A percentile compares a stretch with the other conserved stretches of the same genome.
Evolutionary conservation across 495 filamentous ascomycete species (phyloP).

Genomic region (Lentithecium fluviatile): DNA sequence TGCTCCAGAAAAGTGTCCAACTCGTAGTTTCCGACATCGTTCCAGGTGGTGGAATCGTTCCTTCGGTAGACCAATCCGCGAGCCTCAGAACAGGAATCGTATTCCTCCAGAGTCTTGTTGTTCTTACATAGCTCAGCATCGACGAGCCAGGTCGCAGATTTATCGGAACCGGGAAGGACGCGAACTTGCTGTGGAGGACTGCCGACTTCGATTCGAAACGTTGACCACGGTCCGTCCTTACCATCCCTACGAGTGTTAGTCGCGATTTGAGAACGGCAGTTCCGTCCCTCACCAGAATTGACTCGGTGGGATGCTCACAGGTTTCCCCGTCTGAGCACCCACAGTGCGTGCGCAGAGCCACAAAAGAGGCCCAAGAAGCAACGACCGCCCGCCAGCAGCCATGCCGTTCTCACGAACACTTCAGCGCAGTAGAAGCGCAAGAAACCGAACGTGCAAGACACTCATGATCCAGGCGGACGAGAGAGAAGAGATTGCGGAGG

Average conservation of each 20-base stretch:
- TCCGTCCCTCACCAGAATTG: constrained; percentile 25
- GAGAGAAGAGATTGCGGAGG: no score
- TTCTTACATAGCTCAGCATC: constrained; percentile 43
- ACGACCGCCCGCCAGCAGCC: neutral
- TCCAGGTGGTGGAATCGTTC: constrained; percentile 53
- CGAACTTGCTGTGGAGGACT: constrained; percentile 30
- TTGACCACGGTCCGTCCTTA: constrained; percentile 35
- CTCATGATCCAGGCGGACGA: no score
- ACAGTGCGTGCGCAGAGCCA: neutral
- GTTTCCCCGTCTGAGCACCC: constrained; percentile 15
- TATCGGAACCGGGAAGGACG: constrained; percentile 27
- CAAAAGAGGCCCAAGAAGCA: neutral
- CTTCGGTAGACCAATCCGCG: constrained; percentile 49
- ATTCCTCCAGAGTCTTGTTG: constrained; percentile 13
- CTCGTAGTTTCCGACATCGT: constrained; percentile 38
- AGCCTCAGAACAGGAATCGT: constrained; percentile 47
- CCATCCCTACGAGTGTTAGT: constrained; percentile 26
- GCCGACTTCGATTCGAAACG: constrained; percentile 34
- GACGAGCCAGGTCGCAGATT: constrained; percentile 22
- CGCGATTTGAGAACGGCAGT: neutral
- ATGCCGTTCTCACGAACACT: neutral
- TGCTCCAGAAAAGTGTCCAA: constrained; percentile 33
- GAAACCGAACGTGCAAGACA: neutral
- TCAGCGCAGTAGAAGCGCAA: neutral
- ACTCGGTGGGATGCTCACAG: constrained; percentile 26